Percentiles rank a stretch among this genome's conserved stretches.
Evolutionary conservation across 345 rosid species (phyloP).

Genomic region (Erysimum cheiranthoides): DNA sequence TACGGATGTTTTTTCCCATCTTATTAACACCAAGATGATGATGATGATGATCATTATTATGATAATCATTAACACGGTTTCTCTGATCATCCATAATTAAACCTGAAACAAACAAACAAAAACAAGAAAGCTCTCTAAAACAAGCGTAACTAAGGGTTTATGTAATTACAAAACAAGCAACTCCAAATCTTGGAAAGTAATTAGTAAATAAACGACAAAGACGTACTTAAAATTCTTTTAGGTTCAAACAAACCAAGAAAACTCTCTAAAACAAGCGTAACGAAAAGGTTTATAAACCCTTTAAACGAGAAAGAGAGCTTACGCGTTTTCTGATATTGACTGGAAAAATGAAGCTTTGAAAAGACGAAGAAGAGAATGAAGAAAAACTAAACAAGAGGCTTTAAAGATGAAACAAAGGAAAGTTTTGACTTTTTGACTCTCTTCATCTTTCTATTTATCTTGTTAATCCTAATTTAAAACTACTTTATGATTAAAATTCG

Average conservation of each 20-base stretch:
- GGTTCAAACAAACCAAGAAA: not conserved
- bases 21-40: slow-evolving; percentile 79
- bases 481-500: not conserved
- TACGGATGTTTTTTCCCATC: slow-evolving; percentile 80
- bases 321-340: slow-evolving; percentile 42
- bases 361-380: slow-evolving; percentile 6
- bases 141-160: no score
- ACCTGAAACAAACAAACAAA: slow-evolving; percentile 26
- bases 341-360: slow-evolving; percentile 4
- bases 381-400: slow-evolving; percentile 17
- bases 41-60: slow-evolving; percentile 20
- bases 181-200: not conserved
- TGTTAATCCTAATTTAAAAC: not conserved
- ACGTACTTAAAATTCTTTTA: not conserved
- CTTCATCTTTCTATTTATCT: not conserved
- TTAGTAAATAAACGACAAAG: slow-evolving; percentile 3
- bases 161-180: not conserved
- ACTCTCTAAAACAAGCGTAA: not conserved
- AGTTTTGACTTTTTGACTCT: slow-evolving; percentile 25
- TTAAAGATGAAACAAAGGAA: slow-evolving; percentile 13
- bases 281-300: not conserved
- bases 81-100: slow-evolving; percentile 72
- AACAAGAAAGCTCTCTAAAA: not conserved
- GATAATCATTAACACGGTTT: slow-evolving; percentile 58
- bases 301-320: slow-evolving; percentile 20